Evolutionary conservation across 495 filamentous ascomycete genomes (phyloP).

Genomic region (Clavariopsis aquatica): DNA sequence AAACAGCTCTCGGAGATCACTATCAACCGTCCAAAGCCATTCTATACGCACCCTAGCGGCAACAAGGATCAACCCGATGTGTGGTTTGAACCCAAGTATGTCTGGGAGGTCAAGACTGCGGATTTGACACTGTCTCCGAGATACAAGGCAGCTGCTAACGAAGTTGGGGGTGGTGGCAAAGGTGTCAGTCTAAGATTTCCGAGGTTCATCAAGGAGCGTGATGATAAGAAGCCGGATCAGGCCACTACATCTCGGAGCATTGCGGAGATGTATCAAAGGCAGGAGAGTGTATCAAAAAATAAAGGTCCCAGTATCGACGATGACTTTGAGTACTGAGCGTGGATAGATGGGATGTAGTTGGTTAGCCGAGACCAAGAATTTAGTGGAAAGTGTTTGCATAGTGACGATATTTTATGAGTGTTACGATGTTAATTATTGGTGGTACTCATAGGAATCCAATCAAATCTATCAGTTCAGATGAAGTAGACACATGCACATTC

Average conservation of each 20-base stretch:
- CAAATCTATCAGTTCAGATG: too few species aligned
- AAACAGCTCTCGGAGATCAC: constrained; percentile 64
- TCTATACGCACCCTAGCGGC: constrained; percentile 80
- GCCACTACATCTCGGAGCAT: constrained; percentile 81
- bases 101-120: constrained; percentile 97
- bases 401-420: too few species aligned
- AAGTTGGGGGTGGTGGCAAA: constrained; percentile 69
- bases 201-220: constrained; percentile 81
- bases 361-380: too few species aligned
- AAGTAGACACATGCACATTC: too few species aligned
- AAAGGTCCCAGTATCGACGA: constrained; percentile 87
- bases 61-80: constrained; percentile 95
- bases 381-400: too few species aligned
- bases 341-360: not conserved
- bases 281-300: constrained; percentile 78
- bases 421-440: too few species aligned
- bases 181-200: constrained; percentile 90
- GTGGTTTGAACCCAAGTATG: constrained; percentile 91
- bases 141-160: constrained; percentile 78
- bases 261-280: constrained; percentile 95
- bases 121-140: constrained; percentile 90
- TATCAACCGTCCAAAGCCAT: constrained; percentile 91
- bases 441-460: too few species aligned
- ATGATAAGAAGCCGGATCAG: constrained; percentile 93
- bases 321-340: constrained; percentile 87